Evolutionary conservation across 1,139 yeast genomes (phyloP), one percentile per base, ranked within the genome.

Genomic region (Pichia sp.): DNA sequence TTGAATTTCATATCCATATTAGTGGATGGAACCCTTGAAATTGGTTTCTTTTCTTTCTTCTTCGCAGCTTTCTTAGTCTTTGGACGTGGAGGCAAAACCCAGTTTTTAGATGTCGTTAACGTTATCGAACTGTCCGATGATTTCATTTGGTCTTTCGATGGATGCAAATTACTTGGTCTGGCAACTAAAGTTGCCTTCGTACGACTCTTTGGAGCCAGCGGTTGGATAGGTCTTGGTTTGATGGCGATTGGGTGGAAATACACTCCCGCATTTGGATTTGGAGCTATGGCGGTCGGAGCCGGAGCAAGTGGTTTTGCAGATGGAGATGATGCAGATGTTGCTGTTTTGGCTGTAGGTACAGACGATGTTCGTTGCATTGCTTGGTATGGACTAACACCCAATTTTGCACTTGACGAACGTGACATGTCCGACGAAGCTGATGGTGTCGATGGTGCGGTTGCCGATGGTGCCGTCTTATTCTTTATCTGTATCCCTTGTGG

Each of bases 21-120:
- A 4, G 40, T 28, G 2, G 31, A 28, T 28, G 31, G 14, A 28
- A 14, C 17, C 4, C 11, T 32, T 3, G 17, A n/a, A 14, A 38
- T 28, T 14, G 40, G 34, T 31, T 52, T 44, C 11, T 44, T 47
- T 4, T 45, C 48, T 62, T 56, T 75, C 75, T 50, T 52, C 19
- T 52, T 52, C 4, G 39, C 24, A 1, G 44, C 42, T 44, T 84
- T 67, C 12, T 84, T 84, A 0, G 84, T 83, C 46, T 83, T 70
- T 2, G 85, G 85, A 45, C 85, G 65, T 2, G 85, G 85, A 2
- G 85, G 86, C 37, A 81, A 63, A 2, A 81, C 81, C 86, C 86
- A 81, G 53, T 75, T 72, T 52, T 76, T 77, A 34, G 80, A 74
- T 3, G 84, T 55, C n/a, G 65, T 58, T 37, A 63, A 48, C 4